A percentile compares a stretch with the other conserved stretches of the same genome.
Conservation (phyloP, 129 eudicot genomes). For the Saposhnikovia divaricata region DNA sequence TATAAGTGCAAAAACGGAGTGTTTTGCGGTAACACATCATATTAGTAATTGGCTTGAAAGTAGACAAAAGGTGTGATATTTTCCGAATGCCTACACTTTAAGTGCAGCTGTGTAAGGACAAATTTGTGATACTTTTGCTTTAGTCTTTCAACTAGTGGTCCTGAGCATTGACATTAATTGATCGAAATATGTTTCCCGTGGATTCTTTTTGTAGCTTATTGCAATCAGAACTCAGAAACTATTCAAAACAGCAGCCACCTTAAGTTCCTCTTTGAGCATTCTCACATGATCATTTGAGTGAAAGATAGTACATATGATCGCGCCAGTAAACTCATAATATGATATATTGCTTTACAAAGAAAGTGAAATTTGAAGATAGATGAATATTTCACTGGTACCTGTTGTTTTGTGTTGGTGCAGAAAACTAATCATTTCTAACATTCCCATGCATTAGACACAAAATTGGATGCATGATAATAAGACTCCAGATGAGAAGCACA, state of each 20-base stretch:
- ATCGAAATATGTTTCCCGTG: constrained; percentile 16
- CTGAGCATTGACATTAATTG: constrained; percentile 20
- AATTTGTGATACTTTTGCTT: constrained; percentile 45
- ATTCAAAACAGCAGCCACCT: neutral
- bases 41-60: constrained; percentile 75
- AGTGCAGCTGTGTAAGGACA: constrained; percentile 43
- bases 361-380: neutral
- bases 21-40: constrained; percentile 25
- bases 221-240: neutral
- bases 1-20: constrained; percentile 39
- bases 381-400: neutral
- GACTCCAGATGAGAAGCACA: neutral
- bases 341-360: neutral
- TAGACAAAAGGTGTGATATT: constrained; percentile 42
- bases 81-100: constrained; percentile 59
- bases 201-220: constrained; percentile 16
- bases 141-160: constrained; percentile 58
- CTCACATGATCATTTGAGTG: neutral
- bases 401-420: neutral
- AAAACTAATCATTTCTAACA: neutral
- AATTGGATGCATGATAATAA: neutral
- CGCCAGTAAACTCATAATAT: too few relatives aligned
- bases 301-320: neutral
- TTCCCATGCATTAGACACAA: neutral
- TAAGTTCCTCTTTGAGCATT: constrained; percentile 13